phyloP scores from a whole-genome alignment of 2,329 filamentous ascomycete genomes.

The Cryphonectria nitschkei region DNA sequence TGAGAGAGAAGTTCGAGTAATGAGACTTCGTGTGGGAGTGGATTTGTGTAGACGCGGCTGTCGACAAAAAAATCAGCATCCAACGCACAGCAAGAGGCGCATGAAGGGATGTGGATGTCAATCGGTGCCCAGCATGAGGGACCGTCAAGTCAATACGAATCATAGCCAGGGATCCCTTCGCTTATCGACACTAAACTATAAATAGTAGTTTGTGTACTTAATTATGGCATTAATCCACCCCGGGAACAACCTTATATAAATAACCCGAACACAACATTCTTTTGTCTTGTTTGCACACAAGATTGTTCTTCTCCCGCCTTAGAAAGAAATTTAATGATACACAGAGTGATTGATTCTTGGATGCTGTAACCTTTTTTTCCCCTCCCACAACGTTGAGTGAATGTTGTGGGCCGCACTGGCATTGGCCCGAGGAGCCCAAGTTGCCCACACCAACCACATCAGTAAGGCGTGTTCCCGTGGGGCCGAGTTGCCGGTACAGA shows the following conservation, averaged over 20 bases:
- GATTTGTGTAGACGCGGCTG: not conserved
- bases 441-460: not conserved
- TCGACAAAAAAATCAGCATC: slow-evolving; percentile 2
- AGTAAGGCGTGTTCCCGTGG: not conserved
- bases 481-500: not conserved
- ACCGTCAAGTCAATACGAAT: not conserved
- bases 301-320: not conserved
- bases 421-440: not conserved
- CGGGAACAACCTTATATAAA: slow-evolving; percentile 5
- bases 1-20: not conserved
- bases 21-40: not conserved
- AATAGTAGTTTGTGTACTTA: slow-evolving; percentile 14
- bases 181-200: slow-evolving; percentile 17
- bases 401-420: too few species aligned
- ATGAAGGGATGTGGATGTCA: slow-evolving; percentile 22
- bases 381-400: not conserved
- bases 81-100: slow-evolving; percentile 5
- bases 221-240: not conserved
- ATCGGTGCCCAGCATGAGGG: slow-evolving; percentile 1
- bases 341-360: not conserved
- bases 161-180: slow-evolving; percentile 11
- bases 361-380: not conserved
- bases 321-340: not conserved
- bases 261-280: not conserved
- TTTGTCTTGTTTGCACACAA: too few species aligned